Base-by-base conservation (phyloP, 1,139 yeast species). In the Lodderomyces parapsilosis region DNA sequence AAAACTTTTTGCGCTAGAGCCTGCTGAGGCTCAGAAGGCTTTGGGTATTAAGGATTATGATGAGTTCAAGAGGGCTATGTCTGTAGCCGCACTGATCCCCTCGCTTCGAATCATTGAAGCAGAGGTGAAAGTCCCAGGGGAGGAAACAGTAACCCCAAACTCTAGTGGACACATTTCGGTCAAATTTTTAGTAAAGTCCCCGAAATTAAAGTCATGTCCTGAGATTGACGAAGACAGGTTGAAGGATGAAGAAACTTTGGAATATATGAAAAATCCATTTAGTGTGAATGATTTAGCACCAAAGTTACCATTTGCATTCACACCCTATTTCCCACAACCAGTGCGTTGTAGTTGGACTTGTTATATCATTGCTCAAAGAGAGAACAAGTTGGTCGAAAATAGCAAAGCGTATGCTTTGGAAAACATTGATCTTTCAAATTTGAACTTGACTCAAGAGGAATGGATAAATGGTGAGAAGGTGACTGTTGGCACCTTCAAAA, bases 81-180 rank as follows among this genome's bases (percentile, higher is more conserved):
- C 71, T 10, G 76, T 83, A 44, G 96, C 94, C 2, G 59, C 75
- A 6, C 70, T 74, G 41, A 79, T 89, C 35, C 97, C 98, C 35
- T 67, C 73, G 38, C 66, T 93, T 45, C 81, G 86, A 54, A 69
- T 91, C 17, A 53, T 90, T 36, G 80, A 80, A 42, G 83, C 96
- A 38, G 80, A 78, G 45, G 89, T 91, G 65, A 77, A 80, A 50
- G 96, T 91, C 36, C 95, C 96, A 3, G 99, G 98, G 31, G 98
- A 91, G 67, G 63, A 68, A 22, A 41, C 42, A 17, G 86, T 93
- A 10, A 79, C 96, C 2, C 95, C 97, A 28, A 63, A 68, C 38
- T 80, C 98, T 1, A 79, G 77, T 46, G 81, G 89, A 9, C 91
- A 88, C 60, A 68, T 94, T 49, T 81, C 82, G 23, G 54, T 94